Evolutionary conservation across 2,329 filamentous ascomycete genomes (phyloP).

Genomic region (Aspergillaceae sp.): DNA sequence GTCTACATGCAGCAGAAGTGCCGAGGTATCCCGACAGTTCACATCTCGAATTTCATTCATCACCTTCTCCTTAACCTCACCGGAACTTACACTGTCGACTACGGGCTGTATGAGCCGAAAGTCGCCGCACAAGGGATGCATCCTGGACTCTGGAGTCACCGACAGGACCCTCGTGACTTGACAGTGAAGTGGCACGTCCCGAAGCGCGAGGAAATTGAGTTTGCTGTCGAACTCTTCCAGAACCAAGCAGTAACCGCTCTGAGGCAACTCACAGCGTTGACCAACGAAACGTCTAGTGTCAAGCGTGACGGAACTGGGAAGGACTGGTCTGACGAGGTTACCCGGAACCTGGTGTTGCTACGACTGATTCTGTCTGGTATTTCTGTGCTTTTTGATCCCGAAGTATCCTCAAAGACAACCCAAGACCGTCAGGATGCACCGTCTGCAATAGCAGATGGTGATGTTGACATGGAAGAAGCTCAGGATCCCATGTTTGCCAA

Average conservation of each 20-base stretch:
- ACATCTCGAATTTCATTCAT: conserved; percentile 96
- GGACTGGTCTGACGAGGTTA: conserved; percentile 97
- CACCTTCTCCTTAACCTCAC: conserved; percentile 91
- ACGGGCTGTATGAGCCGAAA: conserved; percentile 74
- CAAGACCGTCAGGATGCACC: conserved; percentile 9
- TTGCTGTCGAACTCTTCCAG: conserved; percentile 82
- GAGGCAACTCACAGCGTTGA: conserved; percentile 66
- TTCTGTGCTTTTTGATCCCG: conserved; percentile 78
- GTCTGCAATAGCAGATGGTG: conserved; percentile 30
- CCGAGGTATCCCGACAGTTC: conserved; percentile 83
- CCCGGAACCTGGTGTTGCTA: conserved; percentile 76
- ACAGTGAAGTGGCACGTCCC: conserved; percentile 90
- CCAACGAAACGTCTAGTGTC: conserved; percentile 68
- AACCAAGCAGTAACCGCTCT: conserved; percentile 72
- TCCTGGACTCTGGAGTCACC: conserved; percentile 74
- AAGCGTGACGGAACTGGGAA: conserved; percentile 93
- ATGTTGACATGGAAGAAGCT: conserved; percentile 40
- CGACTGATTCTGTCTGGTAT: conserved; percentile 85
- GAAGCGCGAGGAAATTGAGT: conserved; percentile 67
- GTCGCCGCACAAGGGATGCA: conserved; percentile 63
- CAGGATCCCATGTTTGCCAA: conserved; percentile 21
- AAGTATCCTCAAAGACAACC: conserved; percentile 53
- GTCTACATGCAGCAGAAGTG: conserved; percentile 96
- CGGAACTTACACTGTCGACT: conserved; percentile 86
- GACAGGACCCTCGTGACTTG: conserved; percentile 63